Base-by-base conservation (phyloP, 768 basidiomycete genomes). In the Termitomyces bulborhizus region DNA sequence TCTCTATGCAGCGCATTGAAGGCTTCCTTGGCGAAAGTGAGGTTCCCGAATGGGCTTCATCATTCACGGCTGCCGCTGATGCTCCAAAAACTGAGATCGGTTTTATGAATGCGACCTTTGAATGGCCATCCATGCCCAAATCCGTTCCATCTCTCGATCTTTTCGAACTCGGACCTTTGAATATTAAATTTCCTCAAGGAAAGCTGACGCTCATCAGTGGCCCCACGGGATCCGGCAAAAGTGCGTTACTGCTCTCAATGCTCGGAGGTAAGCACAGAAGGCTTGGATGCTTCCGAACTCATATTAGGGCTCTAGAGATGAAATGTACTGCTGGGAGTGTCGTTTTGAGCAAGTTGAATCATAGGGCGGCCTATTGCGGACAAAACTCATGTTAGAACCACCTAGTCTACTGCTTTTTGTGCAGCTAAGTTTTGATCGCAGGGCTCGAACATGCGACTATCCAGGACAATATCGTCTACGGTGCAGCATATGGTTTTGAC, bases 361-460 rank as follows among this genome's bases (percentile, higher is more conserved):
- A 87, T 60, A 75, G 75, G 44, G 79, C 88, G 9, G 86, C 87
- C 1, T 88, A 84, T 64, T 85, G 85, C 60, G 82, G 81, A 0
- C 86, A 88, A 63, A 82, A 75, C 60, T 80, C 84, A 52, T 86
- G 83, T 82, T 44, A 56, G 76, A 62, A n/a, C 29, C 40, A 24
- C 21, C 36, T 29, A 5, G 4, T 29, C 26, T 34, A 5, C 24
- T 37, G 6, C 2, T 5, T 50, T n/a, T 53, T 46, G 18, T 68
- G 16, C 13, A 21, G 55, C 11, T 69, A 27, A 66, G 16, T 64
- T 51, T 62, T 66, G 26, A 66, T 63, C 47, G 51, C 69, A 74
- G 88, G 86, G 86, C 76, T 91, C 7, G 84, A 89, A 64, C 86
- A 90, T 65, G 88, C 86, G 1, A 88, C 88, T 0, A 90, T 93